Base-by-base conservation (phyloP, 2,329 filamentous ascomycete species). In the Blumeria graminis region DNA sequence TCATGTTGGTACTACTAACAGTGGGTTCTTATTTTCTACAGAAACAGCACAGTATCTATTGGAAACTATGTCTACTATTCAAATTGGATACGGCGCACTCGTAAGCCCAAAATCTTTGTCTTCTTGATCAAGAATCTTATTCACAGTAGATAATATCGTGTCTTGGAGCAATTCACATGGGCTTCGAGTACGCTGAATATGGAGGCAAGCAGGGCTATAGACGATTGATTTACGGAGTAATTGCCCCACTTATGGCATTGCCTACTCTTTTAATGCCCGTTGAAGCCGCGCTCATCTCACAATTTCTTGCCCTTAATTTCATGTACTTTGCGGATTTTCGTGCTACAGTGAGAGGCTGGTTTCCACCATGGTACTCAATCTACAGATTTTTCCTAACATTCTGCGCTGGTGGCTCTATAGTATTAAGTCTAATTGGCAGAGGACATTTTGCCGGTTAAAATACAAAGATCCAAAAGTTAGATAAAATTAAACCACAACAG, bases 371-470 rank as follows among this genome's bases (percentile, higher is more conserved):
- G 89, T 95, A 94, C 68, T 76, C 75, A 58, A 84, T 81, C 54
- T 95, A 95, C 72, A 86, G 90, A 36, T 95, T 94, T 69, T 82
- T 94, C 8, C 74, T 95, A 63, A 95, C 90, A 1, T 90, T 89
- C 67, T 76, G 95, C 59, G 89, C 94, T 33, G 89, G 90, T 41
- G 73, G 78, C 46, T 82, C 84, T 60, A 90, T 95, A 62, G 80
- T 92, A 45, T 71, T 86, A 62, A 90, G 79, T 60, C 72, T 95
- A 61, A 76, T 95, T 60, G 87, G 86, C 43, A 80, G 89, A 59
- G 84, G 88, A 64, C 83, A 89, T 28, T 28, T 28, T 28, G 22
- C 22, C 22, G 22, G 22, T 28, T 28, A 28, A 28, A 28, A 28
- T 28, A 4, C 22, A 28, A 4, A 28, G 22, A 28, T 28, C 4